Percentiles rank a stretch among this genome's conserved stretches.
Conservation (phyloP, 371 early-diverging fungal genomes). For the Lichtheimia corymbifera region DNA sequence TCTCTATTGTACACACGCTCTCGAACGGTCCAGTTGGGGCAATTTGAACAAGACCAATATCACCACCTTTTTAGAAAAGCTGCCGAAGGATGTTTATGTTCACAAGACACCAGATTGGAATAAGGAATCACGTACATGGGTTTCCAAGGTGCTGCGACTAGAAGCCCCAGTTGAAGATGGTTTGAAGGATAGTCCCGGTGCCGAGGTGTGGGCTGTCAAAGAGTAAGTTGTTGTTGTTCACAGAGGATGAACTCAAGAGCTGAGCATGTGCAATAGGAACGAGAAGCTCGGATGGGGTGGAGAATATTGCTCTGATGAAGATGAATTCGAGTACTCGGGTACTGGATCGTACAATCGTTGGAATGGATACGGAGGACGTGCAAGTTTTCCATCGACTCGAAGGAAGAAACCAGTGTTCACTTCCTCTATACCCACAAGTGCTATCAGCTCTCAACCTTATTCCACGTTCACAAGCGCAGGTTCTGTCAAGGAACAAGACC, state of each 20-base stretch:
- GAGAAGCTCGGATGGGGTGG: too few species aligned
- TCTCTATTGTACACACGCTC: slow-evolving; percentile 17
- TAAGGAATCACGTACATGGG: slow-evolving; percentile 12
- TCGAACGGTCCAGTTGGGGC: slow-evolving; percentile 10
- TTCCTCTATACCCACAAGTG: neutral
- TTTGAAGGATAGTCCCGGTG: slow-evolving; percentile 1
- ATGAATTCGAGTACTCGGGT: neutral
- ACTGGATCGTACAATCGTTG: neutral
- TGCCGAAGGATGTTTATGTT: slow-evolving; percentile 5
- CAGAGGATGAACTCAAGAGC: too few species aligned
- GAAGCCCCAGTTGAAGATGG: neutral
- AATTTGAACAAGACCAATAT: neutral
- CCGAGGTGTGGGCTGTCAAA: slow-evolving; percentile 7
- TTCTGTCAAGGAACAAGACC: slow-evolving; percentile 6
- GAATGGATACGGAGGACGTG: neutral
- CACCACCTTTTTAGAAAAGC: slow-evolving; percentile 7
- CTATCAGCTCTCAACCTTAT: slow-evolving; percentile 4
- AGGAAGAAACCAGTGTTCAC: neutral
- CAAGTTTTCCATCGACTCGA: neutral
- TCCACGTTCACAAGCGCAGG: neutral
- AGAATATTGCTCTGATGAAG: neutral
- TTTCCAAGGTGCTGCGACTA: slow-evolving; percentile 8
- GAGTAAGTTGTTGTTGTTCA: too few species aligned
- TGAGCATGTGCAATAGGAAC: too few species aligned
- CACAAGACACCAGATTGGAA: slow-evolving; percentile 17